These are phyloP conservation scores for Aspergillus melleus DNA, from an alignment of 2,329 filamentous ascomycete species.

Conservation along the genomic window DNA sequence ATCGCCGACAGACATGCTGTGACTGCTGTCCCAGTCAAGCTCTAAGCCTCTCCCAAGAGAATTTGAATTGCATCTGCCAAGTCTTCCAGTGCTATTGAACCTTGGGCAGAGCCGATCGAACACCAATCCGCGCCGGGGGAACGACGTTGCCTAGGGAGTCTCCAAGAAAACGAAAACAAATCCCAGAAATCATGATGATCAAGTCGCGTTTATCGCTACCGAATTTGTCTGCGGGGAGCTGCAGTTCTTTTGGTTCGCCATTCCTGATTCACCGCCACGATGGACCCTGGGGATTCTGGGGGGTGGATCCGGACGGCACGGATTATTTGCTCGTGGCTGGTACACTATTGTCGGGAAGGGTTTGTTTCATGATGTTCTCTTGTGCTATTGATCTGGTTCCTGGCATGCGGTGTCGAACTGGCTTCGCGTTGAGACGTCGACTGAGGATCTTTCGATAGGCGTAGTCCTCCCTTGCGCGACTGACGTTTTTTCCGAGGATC, in stretches of 20 bases:
- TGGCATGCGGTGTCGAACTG: not conserved
- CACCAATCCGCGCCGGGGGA: conserved; percentile 1
- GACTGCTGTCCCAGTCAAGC: not conserved
- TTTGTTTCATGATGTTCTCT: not conserved
- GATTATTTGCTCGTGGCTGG: no score
- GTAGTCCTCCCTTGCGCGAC: not conserved
- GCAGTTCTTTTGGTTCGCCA: not conserved
- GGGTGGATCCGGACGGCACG: not conserved
- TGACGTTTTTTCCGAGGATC: no score
- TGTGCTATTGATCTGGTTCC: not conserved
- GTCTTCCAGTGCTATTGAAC: not conserved
- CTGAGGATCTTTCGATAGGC: not conserved
- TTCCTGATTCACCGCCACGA: conserved; percentile 5
- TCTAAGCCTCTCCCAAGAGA: conserved; percentile 15
- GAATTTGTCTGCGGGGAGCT: conserved; percentile 6
- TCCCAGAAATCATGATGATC: not conserved
- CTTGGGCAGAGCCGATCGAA: not conserved
- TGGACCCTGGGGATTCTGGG: not conserved
- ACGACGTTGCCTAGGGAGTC: conserved; percentile 7
- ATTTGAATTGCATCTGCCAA: conserved; percentile 2
- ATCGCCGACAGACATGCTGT: not conserved
- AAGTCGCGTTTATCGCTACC: conserved; percentile 6
- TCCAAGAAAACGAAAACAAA: not conserved
- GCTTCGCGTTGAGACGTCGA: not conserved
- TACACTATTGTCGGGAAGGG: not conserved